These are phyloP conservation scores for Ophiostoma tasmaniense DNA, from an alignment of 2,329 filamentous ascomycete species.

Conservation along the genomic window DNA sequence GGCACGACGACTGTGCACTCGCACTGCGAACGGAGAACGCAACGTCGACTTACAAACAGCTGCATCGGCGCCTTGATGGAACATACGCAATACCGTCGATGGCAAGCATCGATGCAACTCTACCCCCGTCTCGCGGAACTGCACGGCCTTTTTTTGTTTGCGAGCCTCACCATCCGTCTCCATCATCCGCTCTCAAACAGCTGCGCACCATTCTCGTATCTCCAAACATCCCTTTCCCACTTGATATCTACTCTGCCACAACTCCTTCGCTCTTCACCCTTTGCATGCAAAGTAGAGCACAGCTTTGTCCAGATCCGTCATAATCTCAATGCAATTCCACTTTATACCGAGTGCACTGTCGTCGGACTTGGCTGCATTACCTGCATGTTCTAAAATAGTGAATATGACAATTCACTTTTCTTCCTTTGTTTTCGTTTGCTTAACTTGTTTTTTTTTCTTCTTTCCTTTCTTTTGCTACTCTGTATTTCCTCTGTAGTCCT, in stretches of 20 bases:
- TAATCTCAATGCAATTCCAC: background rate
- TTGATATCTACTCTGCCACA: too few relatives aligned
- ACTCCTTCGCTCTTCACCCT: background rate
- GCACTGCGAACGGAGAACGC: background rate
- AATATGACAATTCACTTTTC: background rate
- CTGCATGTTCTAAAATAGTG: background rate
- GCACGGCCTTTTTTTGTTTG: background rate
- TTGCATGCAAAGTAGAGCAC: background rate
- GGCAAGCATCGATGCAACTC: background rate
- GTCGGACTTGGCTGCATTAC: background rate
- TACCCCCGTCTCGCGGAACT: background rate
- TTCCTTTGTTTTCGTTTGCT: background rate
- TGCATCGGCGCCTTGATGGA: background rate
- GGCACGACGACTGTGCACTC: background rate
- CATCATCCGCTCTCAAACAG: background rate
- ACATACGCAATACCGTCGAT: background rate
- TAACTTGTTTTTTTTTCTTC: background rate
- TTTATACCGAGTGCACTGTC: background rate
- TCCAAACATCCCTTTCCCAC: background rate
- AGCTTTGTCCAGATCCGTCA: background rate
- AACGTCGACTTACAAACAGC: background rate
- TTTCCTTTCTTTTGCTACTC: background rate
- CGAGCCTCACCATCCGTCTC: background rate
- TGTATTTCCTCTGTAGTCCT: background rate
- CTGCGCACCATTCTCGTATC: background rate